Conservation (phyloP, 208 protist species). For the Wallacemonas sp. region DNA sequence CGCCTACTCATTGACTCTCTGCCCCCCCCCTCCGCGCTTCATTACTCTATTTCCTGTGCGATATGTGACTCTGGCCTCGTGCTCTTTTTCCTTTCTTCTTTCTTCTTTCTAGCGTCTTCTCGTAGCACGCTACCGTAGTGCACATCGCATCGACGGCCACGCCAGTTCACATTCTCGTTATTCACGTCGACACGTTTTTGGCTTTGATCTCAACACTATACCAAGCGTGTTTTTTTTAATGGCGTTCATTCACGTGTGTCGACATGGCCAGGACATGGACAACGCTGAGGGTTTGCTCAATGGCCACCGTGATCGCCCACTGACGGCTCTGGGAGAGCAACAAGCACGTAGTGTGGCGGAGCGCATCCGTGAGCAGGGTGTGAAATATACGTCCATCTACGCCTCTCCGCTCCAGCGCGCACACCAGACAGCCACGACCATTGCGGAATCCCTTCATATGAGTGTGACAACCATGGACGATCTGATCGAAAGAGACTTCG, state of each 20-base stretch:
- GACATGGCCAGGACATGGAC: conserved; percentile 91
- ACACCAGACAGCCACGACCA: conserved; percentile 60
- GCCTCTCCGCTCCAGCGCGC: conserved; percentile 78
- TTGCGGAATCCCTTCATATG: conserved; percentile 40
- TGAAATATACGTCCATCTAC: conserved; percentile 67
- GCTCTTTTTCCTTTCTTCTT: conserved; percentile 14
- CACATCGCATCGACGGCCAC: too few relatives aligned
- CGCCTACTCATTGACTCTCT: too few relatives aligned
- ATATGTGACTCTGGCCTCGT: too few relatives aligned
- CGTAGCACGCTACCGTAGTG: too few relatives aligned
- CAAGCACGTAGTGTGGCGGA: conserved; percentile 65
- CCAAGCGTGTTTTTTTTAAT: too few relatives aligned
- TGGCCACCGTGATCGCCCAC: conserved; percentile 78
- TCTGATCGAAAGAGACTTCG: conserved; percentile 90
- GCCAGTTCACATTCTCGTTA: too few relatives aligned
- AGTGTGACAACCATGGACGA: conserved; percentile 43
- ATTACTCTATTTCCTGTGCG: too few relatives aligned
- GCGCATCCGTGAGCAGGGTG: conserved; percentile 40
- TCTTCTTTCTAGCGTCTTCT: background rate
- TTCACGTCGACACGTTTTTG: conserved; percentile 1
- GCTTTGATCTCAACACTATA: background rate
- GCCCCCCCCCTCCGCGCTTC: too few relatives aligned
- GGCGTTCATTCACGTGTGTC: conserved; percentile 72
- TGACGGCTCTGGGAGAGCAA: conserved; percentile 62
- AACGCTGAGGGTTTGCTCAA: conserved; percentile 83